Evolutionary conservation across 148 eudicot genomes (phyloP).

Genomic region (Vaccinium myrtillus): DNA sequence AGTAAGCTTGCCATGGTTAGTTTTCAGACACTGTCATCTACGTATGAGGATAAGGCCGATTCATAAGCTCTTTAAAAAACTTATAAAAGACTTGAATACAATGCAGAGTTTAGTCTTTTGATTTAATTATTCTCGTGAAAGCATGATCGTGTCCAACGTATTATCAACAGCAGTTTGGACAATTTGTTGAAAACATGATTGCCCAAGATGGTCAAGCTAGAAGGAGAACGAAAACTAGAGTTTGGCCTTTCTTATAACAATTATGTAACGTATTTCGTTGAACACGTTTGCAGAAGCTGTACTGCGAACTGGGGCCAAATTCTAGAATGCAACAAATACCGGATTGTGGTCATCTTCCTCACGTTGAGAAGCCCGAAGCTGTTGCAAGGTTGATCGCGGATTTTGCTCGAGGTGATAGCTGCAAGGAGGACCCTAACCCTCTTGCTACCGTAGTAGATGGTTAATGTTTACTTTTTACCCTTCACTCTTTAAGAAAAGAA

Average conservation of each 20-base stretch:
- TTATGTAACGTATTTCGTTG: background rate
- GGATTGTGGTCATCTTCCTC: conserved; percentile 80
- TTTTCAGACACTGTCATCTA: background rate
- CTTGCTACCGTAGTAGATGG: background rate
- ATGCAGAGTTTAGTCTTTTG: background rate
- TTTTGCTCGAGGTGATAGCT: conserved; percentile 31
- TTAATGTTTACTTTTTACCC: background rate
- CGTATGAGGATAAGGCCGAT: background rate
- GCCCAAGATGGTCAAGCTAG: background rate
- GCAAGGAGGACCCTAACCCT: background rate
- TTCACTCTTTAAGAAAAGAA: background rate
- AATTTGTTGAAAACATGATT: background rate
- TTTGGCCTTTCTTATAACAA: background rate
- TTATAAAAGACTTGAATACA: background rate
- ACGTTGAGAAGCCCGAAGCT: conserved; percentile 56
- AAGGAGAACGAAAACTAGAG: background rate
- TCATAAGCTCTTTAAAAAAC: background rate
- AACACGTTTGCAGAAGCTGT: conserved; percentile 52
- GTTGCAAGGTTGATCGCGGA: conserved; percentile 53
- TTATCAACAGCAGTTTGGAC: background rate
- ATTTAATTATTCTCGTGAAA: background rate
- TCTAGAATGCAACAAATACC: conserved; percentile 51
- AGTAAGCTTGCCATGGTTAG: conserved; percentile 54
- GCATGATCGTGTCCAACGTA: background rate
- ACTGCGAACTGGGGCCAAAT: conserved; percentile 44